Evolutionary conservation across 805 yeast species (phyloP).

Genomic region (Wickerhamiella azyma): DNA sequence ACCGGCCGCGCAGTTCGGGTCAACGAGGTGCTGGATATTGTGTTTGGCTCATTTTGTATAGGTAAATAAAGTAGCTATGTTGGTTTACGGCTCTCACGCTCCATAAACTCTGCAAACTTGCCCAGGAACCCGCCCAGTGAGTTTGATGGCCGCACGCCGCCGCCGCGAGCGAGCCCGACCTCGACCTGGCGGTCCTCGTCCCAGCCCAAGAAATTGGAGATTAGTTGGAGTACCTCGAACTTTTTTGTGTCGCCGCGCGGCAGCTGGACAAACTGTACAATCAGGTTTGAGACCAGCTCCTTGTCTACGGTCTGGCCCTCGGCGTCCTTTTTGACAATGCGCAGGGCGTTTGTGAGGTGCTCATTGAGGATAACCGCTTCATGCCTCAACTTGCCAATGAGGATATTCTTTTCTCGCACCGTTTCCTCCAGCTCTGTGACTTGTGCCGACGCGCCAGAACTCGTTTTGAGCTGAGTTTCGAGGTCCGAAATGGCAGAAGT

Average conservation of each 20-base stretch:
- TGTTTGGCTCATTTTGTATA: conserved; percentile 83
- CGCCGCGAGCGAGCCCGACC: conserved; percentile 22
- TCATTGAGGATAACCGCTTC: conserved; percentile 90
- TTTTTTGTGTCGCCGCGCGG: conserved; percentile 92
- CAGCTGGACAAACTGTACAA: conserved; percentile 69
- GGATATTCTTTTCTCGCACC: conserved; percentile 54
- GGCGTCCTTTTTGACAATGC: conserved; percentile 65
- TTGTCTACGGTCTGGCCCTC: conserved; percentile 70
- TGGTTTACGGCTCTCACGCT: conserved; percentile 18
- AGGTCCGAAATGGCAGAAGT: conserved; percentile 12
- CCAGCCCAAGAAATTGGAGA: conserved; percentile 78
- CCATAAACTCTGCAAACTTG: conserved; percentile 27
- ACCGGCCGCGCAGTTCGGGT: conserved; percentile 83
- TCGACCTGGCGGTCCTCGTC: conserved; percentile 40
- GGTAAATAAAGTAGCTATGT: conserved; percentile 45
- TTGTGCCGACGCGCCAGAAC: conserved; percentile 12
- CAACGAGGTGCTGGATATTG: conserved; percentile 83
- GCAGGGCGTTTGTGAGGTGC: conserved; percentile 84
- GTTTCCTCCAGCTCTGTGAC: conserved; percentile 30
- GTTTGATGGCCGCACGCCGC: background rate
- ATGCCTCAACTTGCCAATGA: conserved; percentile 82
- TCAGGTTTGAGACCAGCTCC: conserved; percentile 73
- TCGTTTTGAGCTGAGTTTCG: background rate
- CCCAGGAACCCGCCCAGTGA: conserved; percentile 26
- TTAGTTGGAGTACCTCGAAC: conserved; percentile 77